Evolutionary conservation across 345 rosid species (phyloP), one percentile per base, ranked within the genome.

Genomic region (Moricandia arvensis): DNA sequence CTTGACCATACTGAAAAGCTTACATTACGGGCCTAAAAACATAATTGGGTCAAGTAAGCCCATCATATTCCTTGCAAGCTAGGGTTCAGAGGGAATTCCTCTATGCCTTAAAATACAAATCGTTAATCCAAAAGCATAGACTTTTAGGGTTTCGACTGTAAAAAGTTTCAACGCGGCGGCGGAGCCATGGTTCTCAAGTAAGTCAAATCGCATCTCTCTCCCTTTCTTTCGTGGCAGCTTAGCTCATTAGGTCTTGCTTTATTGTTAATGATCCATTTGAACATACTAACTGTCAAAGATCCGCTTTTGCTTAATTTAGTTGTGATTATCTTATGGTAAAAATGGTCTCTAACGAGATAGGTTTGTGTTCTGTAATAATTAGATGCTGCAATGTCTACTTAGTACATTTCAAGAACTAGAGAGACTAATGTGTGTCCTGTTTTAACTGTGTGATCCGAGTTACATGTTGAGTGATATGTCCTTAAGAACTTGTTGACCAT

Each of bases 131-230:
- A 0, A 26, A 5, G 17, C 5, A 10, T 0, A 34, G 55, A 11
- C 63, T 54, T 29, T 57, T 0, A 3, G 71, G 75, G 66, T 58
- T 38, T 63, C 30, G 11, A 68, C 26, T 75, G 11, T 35, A 62
- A 16, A 69, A 63, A 69, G 71, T 41, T 1, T 55, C n/a, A 68
- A 59, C 66, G 74, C 74, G 66, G 80, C 51, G 51, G 51, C 73
- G 75, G 75, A 79, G 77, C 80, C 69, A 83, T 83, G 85, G 85
- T 83, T 80, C 81, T 80, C 80, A 83, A 83, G 85, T 83, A 80
- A 66, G 30, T 43, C 64, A n/a, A 16, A 17, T 58, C 78, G n/a
- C 59, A 21, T 45, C 34, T 59, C 41, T 43, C 16, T 13, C 2
- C 10, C 45, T 35, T 31, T 18, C 63, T 53, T 27, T 59, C 0